Evolutionary conservation across 2,329 filamentous ascomycete genomes (phyloP), one percentile per base, ranked within the genome.

Genomic region (Stachybotrys chlorohalonatus): DNA sequence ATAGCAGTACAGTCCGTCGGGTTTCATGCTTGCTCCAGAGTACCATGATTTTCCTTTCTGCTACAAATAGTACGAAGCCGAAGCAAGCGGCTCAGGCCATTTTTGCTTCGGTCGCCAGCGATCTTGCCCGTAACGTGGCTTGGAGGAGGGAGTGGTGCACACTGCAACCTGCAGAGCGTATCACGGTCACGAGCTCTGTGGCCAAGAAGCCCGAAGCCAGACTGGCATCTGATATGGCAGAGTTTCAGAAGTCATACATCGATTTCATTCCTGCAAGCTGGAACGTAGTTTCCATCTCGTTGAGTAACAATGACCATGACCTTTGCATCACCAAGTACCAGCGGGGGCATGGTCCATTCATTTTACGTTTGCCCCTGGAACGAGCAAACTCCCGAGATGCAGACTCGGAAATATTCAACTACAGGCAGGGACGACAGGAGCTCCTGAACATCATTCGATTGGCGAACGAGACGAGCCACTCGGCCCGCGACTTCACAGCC

Each of bases 311-410:
- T 60, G 82, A 80, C 46, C 87, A 90, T 54, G 94, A 97, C 65
- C 80, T 99, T 5, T 91, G 89, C 61, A 85, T 97, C 58, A 92
- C 90, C n/a, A 90, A 90, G 63, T 83, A 96, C 39, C 85, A 89
- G 58, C 79, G 84, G 9, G 84, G 83, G 1, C 81, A 87, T 52
- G 84, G 82, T 31, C 94, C 94, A 0, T 95, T 99, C 64, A 84
- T 96, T 53, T 76, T 99, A 52, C 86, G 92, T 6, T 76, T 99
- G 24, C 94, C 94, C 0, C 81, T 99, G 30, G 86, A 89, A 60
- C 80, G 93, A 47, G 89, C 93, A 53, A 89, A 85, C 60, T 89
- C 86, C 0, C 85, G 91, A 24, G 90, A 94, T 60, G 81, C 85
- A 32, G 90, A 94, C 56, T 77, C 70, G 3, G 89, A 94, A 54